These are phyloP conservation scores for Euphorbia peplus DNA, from an alignment of 345 rosid genomes.

Conservation along the genomic window DNA sequence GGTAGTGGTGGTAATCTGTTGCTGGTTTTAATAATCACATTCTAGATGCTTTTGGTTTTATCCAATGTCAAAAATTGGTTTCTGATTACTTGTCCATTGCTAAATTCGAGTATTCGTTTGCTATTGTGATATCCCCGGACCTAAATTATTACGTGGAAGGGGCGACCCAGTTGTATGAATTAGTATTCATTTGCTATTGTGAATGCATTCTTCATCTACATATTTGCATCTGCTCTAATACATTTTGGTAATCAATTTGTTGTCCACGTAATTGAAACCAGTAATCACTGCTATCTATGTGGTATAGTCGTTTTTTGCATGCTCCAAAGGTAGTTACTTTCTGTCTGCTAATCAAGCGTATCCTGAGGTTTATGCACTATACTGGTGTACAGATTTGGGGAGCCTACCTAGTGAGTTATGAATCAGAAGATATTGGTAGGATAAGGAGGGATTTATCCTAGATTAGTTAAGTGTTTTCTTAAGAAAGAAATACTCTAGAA, in stretches of 20 bases:
- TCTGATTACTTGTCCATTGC: neutral
- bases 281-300: neutral
- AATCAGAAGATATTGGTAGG: neutral
- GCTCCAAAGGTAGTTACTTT: neutral
- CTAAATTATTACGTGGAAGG: neutral
- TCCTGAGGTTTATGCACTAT: neutral
- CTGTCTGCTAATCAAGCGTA: neutral
- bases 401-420: neutral
- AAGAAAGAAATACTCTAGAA: conserved; percentile 6
- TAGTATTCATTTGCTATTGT: too few relatives aligned
- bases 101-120: neutral
- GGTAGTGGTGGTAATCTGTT: neutral
- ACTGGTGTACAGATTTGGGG: neutral
- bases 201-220: neutral
- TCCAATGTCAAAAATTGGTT: neutral
- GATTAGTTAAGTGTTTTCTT: neutral
- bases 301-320: neutral
- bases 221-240: neutral
- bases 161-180: neutral
- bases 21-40: neutral
- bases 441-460: neutral
- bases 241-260: neutral
- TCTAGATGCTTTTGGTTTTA: neutral
- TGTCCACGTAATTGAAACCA: neutral
- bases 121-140: neutral